A percentile compares a stretch with the other conserved stretches of the same genome.
Evolutionary conservation across 805 yeast genomes (phyloP).

Genomic region (Ascoidea rubescens): DNA sequence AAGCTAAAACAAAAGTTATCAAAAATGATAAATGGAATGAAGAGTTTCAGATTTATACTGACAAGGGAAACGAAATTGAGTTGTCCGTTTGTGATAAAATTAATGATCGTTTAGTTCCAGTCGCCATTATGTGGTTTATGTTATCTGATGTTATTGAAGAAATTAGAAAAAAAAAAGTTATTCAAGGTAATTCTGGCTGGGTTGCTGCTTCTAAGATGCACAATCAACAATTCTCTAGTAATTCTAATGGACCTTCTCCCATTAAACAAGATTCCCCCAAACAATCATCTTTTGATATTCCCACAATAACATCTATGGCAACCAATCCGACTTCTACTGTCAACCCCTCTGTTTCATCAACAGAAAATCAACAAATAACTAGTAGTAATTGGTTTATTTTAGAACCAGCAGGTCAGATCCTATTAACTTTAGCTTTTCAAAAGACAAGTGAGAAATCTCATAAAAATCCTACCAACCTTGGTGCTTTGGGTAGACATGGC

Average conservation of each 20-base stretch:
- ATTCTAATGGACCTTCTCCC: conserved; percentile 8
- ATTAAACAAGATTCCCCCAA: conserved; percentile 2
- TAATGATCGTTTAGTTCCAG: conserved; percentile 55
- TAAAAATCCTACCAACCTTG: conserved; percentile 27
- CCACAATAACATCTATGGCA: conserved; percentile 4
- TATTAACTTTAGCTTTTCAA: conserved; percentile 64
- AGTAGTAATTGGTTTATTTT: conserved; percentile 78
- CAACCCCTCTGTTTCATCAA: conserved; percentile 6
- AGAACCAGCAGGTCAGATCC: conserved; percentile 89
- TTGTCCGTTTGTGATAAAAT: conserved; percentile 72
- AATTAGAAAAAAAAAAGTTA: conserved; percentile 78
- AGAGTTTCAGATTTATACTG: conserved; percentile 66
- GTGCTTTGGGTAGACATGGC: conserved; percentile 88
- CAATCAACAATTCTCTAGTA: conserved; percentile 10
- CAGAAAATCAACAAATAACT: conserved; percentile 19
- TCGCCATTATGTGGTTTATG: conserved; percentile 85
- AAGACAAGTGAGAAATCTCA: conserved; percentile 38
- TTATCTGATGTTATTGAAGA: conserved; percentile 91
- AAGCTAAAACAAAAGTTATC: conserved; percentile 60
- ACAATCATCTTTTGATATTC: not conserved
- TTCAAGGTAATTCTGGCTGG: conserved; percentile 71
- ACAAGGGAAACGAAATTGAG: conserved; percentile 86
- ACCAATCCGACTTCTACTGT: not conserved
- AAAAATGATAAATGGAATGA: conserved; percentile 78
- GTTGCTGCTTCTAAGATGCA: conserved; percentile 55